Evolutionary conservation across 2,329 filamentous ascomycete genomes (phyloP).

Genomic region (Fusarium coffeatum): DNA sequence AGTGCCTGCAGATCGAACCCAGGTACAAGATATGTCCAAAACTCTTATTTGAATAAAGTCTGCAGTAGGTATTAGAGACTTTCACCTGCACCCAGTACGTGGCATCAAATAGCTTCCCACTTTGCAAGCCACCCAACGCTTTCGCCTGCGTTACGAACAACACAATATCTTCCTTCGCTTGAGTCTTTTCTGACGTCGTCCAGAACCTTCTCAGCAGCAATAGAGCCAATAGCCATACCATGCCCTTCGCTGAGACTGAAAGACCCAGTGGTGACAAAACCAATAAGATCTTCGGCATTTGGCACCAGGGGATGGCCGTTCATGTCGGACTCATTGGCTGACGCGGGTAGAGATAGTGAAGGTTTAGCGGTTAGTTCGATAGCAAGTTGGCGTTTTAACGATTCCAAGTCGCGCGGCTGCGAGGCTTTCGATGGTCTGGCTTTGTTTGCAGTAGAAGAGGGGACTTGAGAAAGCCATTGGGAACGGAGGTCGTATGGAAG

Average conservation of each 20-base stretch:
- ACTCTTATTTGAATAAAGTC: background rate
- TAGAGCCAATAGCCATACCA: constrained; percentile 78
- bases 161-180: constrained; percentile 70
- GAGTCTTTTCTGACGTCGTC: constrained; percentile 47
- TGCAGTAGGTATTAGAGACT: background rate
- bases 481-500: constrained; percentile 66
- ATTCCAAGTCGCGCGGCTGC: constrained; percentile 48
- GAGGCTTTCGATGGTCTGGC: constrained; percentile 28
- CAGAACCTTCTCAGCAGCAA: constrained; percentile 70
- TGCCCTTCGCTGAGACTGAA: constrained; percentile 82
- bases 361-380: constrained; percentile 59
- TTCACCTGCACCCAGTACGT: background rate
- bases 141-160: constrained; percentile 85
- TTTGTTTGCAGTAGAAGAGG: constrained; percentile 22
- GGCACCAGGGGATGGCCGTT: constrained; percentile 76
- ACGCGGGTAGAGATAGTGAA: constrained; percentile 49
- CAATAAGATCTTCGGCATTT: constrained; percentile 79
- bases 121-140: constrained; percentile 79
- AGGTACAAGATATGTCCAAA: background rate
- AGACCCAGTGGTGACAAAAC: constrained; percentile 89
- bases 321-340: constrained; percentile 54
- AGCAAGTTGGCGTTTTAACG: constrained; percentile 59
- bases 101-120: constrained; percentile 75
- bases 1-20: constrained; percentile 6
- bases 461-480: constrained; percentile 76